Evolutionary conservation across 768 basidiomycete genomes (phyloP).

Genomic region (Suillus alpinus): DNA sequence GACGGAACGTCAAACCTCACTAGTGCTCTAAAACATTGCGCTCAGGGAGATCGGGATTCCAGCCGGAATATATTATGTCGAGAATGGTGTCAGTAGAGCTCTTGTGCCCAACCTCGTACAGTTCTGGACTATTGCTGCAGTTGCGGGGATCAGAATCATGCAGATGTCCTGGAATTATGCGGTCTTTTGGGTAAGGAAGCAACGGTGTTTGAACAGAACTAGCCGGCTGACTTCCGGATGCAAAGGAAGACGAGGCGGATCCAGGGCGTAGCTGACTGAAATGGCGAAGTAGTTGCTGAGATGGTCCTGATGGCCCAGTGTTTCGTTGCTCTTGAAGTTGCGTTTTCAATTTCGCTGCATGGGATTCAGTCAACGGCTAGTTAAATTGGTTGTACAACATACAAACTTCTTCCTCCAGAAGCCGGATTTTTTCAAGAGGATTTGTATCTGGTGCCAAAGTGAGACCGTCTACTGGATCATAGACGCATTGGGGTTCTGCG

Average conservation of each 20-base stretch:
- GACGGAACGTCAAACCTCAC: slow-evolving; percentile 37
- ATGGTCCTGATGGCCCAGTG: slow-evolving; percentile 35
- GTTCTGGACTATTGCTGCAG: slow-evolving; percentile 51
- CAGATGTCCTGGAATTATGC: slow-evolving; percentile 33
- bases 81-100: slow-evolving; percentile 51
- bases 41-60: slow-evolving; percentile 84
- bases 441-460: slow-evolving; percentile 74
- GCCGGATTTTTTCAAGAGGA: slow-evolving; percentile 73
- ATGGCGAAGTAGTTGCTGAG: slow-evolving; percentile 2
- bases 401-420: slow-evolving; percentile 79
- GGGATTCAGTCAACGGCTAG: slow-evolving; percentile 11
- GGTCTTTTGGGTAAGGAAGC: neutral
- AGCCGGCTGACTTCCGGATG: slow-evolving; percentile 14
- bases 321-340: slow-evolving; percentile 56
- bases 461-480: slow-evolving; percentile 84
- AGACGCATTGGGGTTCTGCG: slow-evolving; percentile 79
- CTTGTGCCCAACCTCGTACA: slow-evolving; percentile 35
- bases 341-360: slow-evolving; percentile 59
- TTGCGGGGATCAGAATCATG: slow-evolving; percentile 38
- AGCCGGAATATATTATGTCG: slow-evolving; percentile 71
- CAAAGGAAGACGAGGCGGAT: slow-evolving; percentile 22
- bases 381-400: slow-evolving; percentile 18
- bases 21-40: slow-evolving; percentile 72
- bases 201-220: slow-evolving; percentile 7
- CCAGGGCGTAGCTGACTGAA: slow-evolving; percentile 17